Evolutionary conservation across 163 green algal genomes (phyloP).

Genomic region (Trebouxia gelatinosa): DNA sequence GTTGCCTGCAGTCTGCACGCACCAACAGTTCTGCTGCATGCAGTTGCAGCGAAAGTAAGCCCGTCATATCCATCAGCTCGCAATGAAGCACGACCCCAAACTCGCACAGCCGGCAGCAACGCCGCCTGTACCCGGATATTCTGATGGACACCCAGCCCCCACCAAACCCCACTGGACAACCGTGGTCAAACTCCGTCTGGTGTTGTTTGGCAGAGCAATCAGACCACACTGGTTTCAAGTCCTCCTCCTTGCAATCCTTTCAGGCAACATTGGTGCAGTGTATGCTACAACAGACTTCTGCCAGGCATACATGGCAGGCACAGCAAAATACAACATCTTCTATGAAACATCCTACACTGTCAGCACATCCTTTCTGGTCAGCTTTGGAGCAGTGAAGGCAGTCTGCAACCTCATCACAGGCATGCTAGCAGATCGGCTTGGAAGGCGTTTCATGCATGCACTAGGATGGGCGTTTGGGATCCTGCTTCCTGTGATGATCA

Average conservation of each 20-base stretch:
- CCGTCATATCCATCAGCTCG: too few relatives aligned
- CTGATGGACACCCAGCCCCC: background rate
- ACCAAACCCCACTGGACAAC: constrained; percentile 14
- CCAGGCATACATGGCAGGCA: constrained; percentile 23
- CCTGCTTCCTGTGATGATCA: constrained; percentile 22
- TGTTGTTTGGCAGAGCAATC: constrained; percentile 6
- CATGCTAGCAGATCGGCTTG: constrained; percentile 10
- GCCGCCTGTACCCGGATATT: background rate
- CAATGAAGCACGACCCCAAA: too few relatives aligned
- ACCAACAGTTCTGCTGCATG: too few relatives aligned
- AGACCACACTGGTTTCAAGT: constrained; percentile 23
- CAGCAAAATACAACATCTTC: constrained; percentile 4
- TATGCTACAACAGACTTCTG: constrained; percentile 10
- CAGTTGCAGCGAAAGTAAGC: too few relatives aligned
- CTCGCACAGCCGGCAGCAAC: background rate
- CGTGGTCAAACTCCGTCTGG: background rate
- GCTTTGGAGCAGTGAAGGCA: constrained; percentile 24
- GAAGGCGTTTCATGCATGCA: constrained; percentile 12
- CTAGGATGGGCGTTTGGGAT: constrained; percentile 18
- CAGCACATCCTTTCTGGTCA: constrained; percentile 25
- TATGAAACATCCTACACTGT: constrained; percentile 18
- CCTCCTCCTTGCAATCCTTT: constrained; percentile 14
- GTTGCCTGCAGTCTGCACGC: too few relatives aligned
- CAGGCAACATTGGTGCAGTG: constrained; percentile 22
- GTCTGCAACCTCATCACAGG: background rate